Percentiles rank a stretch among this genome's conserved stretches.
phyloP scores from a whole-genome alignment of 805 yeast species.

The Wickerhamiella cacticola region DNA sequence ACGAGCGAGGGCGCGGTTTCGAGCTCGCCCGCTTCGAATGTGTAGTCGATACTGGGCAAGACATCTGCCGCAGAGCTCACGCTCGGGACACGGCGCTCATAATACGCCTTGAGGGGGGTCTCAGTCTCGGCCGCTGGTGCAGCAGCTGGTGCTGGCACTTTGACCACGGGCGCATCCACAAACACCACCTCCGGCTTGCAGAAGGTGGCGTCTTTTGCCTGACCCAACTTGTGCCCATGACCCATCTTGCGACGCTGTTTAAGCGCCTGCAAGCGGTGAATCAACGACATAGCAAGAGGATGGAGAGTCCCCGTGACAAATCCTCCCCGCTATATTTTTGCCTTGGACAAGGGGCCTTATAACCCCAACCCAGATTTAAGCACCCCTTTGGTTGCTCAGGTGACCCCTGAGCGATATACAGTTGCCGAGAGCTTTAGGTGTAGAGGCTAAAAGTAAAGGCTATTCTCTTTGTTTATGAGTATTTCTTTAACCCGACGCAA shows the following conservation, averaged over 20 bases:
- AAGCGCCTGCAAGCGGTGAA: slow-evolving; percentile 12
- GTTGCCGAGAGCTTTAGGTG: too few species aligned
- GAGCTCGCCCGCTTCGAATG: not conserved
- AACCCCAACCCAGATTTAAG: too few species aligned
- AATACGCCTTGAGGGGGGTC: not conserved
- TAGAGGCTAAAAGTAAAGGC: too few species aligned
- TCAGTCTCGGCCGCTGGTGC: not conserved
- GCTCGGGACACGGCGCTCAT: not conserved
- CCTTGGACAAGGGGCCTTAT: too few species aligned
- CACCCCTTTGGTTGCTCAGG: too few species aligned
- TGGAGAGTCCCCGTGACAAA: not conserved
- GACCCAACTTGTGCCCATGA: slow-evolving; percentile 11
- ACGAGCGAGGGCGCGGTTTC: not conserved
- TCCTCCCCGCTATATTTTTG: not conserved
- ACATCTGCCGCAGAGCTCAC: slow-evolving; percentile 5
- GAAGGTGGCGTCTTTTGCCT: slow-evolving; percentile 3
- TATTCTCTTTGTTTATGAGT: too few species aligned
- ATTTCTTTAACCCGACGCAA: too few species aligned
- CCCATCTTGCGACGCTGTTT: slow-evolving; percentile 11
- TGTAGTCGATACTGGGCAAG: slow-evolving; percentile 11
- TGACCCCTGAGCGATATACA: too few species aligned
- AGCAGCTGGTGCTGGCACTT: not conserved
- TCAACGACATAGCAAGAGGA: slow-evolving; percentile 9
- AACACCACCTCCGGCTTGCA: not conserved
- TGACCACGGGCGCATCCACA: slow-evolving; percentile 4